Conservation (phyloP, 228 moss, liverwort and hornwort genomes). For the Sphagnum magellanicum region DNA sequence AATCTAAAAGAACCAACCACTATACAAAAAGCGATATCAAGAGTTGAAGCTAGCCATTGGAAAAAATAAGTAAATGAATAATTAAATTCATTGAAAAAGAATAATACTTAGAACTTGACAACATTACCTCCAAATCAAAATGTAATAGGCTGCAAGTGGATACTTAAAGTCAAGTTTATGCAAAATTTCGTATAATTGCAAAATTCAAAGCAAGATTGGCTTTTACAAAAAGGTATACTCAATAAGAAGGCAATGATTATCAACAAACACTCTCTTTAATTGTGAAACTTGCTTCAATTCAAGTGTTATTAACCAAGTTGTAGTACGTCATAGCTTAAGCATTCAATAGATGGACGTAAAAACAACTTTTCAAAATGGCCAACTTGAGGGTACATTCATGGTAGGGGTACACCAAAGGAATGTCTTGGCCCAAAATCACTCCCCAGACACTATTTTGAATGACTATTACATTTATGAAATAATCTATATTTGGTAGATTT, state of each 20-base stretch:
- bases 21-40: background rate
- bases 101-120: background rate
- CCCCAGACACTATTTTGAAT: too few relatives aligned
- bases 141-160: background rate
- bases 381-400: background rate
- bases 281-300: background rate
- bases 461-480: too few relatives aligned
- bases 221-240: conserved; percentile 1
- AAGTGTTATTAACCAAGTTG: background rate
- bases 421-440: too few relatives aligned
- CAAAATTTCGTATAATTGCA: background rate
- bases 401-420: too few relatives aligned
- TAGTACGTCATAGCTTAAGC: conserved; percentile 1
- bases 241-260: background rate
- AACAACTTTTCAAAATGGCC: conserved; percentile 4
- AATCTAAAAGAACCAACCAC: background rate
- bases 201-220: background rate
- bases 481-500: too few relatives aligned
- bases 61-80: background rate
- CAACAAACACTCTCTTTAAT: background rate
- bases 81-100: conserved; percentile 2
- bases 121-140: background rate
- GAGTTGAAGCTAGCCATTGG: conserved; percentile 1
- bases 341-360: conserved; percentile 11
- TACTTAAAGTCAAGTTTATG: background rate